phyloP scores from a whole-genome alignment of 2,329 filamentous ascomycete species.

The Chaetomium sp. region DNA sequence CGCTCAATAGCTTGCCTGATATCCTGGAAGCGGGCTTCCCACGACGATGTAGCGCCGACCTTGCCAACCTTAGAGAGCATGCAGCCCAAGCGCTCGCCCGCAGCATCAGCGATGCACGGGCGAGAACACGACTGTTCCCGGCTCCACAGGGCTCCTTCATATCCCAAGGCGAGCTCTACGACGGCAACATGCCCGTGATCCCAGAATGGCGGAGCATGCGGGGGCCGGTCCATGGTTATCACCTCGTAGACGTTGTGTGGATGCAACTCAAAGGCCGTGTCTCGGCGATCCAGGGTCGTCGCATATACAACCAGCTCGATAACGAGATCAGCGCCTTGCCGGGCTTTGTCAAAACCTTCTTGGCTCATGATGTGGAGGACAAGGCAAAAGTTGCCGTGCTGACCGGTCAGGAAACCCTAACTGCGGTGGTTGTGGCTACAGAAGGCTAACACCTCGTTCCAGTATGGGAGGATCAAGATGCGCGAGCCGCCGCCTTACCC shows the following conservation, averaged over 20 bases:
- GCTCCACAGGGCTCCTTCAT: not conserved
- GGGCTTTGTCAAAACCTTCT: slow-evolving; percentile 2
- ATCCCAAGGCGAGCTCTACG: slow-evolving; percentile 5
- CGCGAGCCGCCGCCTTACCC: not conserved
- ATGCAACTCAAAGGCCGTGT: slow-evolving; percentile 6
- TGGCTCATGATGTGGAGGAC: slow-evolving; percentile 8
- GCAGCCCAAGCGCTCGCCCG: not conserved
- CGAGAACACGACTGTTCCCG: slow-evolving; percentile 1
- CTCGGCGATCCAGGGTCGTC: not conserved
- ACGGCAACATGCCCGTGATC: not conserved
- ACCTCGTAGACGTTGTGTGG: slow-evolving; percentile 9
- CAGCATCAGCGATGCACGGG: not conserved
- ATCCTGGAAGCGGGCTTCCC: slow-evolving; percentile 1
- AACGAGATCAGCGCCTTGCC: slow-evolving; percentile 2
- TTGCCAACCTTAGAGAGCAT: not conserved
- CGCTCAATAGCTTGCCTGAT: not conserved
- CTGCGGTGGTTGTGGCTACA: not conserved
- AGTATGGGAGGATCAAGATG: slow-evolving; percentile 5
- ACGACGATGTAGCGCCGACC: slow-evolving; percentile 3
- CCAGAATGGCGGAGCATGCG: not conserved
- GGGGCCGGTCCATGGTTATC: not conserved
- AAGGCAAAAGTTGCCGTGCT: slow-evolving; percentile 1
- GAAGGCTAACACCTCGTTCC: not conserved
- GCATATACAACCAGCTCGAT: slow-evolving; percentile 4
- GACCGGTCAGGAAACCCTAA: slow-evolving; percentile 2